Evolutionary conservation across 306 rosid species (phyloP).

Genomic region (Lathyrus tuberosus): DNA sequence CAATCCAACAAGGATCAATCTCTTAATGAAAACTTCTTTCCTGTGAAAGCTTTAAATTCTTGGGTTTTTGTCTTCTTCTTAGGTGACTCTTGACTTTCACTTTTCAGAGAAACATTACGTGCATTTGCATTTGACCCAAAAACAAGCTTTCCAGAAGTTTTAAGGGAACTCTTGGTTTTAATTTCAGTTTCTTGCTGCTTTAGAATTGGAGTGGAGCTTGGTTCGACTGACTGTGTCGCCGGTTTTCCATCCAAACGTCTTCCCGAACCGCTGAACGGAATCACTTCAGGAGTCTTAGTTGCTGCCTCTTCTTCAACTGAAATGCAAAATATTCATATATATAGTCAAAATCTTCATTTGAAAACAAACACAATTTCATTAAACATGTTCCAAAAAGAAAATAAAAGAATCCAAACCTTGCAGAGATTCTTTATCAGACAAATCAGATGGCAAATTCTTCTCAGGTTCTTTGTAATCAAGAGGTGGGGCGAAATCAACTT

Average conservation of each 20-base stretch:
- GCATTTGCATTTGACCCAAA: conserved; percentile 48
- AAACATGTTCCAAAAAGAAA: conserved; percentile 1
- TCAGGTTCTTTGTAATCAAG: conserved; percentile 56
- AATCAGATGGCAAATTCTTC: conserved; percentile 38
- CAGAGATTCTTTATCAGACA: conserved; percentile 14
- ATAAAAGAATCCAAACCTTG: conserved; percentile 37
- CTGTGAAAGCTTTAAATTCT: conserved; percentile 58
- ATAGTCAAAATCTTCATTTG: conserved; percentile 1
- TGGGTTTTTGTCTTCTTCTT: conserved; percentile 44
- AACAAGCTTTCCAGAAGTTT: conserved; percentile 52
- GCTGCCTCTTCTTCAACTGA: conserved; percentile 53
- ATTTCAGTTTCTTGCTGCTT: conserved; percentile 40
- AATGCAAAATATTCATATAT: neutral
- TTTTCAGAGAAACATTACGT: conserved; percentile 12
- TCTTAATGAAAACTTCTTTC: conserved; percentile 58
- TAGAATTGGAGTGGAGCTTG: conserved; percentile 36
- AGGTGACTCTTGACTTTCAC: conserved; percentile 39
- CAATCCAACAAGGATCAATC: conserved; percentile 31
- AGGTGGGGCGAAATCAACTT: conserved; percentile 61
- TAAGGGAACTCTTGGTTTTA: conserved; percentile 36
- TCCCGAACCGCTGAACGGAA: conserved; percentile 55
- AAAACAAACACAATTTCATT: neutral
- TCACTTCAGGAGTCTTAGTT: conserved; percentile 41
- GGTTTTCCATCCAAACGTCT: conserved; percentile 58
- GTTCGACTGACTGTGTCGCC: conserved; percentile 39